Percentiles rank a stretch among this genome's conserved stretches.
These are phyloP conservation scores for Kwoniella newhampshirensis DNA, from an alignment of 768 basidiomycete genomes.

Conservation along the genomic window DNA sequence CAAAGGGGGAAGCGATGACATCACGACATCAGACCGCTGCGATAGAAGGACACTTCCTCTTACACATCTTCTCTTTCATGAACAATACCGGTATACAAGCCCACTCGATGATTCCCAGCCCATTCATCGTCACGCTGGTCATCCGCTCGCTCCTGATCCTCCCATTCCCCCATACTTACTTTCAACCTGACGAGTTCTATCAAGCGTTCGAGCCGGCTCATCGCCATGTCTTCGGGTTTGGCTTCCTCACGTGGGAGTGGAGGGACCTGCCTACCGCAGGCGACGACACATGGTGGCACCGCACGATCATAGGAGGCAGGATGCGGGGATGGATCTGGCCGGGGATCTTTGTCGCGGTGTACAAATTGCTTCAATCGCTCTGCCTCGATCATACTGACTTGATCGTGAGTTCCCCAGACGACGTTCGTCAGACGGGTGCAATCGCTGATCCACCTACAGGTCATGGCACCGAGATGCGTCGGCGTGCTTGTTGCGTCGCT, in stretches of 20 bases:
- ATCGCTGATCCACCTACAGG: slow-evolving; percentile 56
- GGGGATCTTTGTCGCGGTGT: slow-evolving; percentile 73
- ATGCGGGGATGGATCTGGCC: slow-evolving; percentile 63
- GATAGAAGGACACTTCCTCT: no score
- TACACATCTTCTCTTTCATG: no score
- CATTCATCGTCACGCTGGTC: slow-evolving; percentile 35
- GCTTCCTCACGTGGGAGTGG: slow-evolving; percentile 97
- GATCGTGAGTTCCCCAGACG: slow-evolving; percentile 61
- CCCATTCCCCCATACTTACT: slow-evolving; percentile 74
- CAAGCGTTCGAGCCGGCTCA: slow-evolving; percentile 94
- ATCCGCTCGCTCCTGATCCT: slow-evolving; percentile 55
- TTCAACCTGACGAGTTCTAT: slow-evolving; percentile 96
- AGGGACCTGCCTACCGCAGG: slow-evolving; percentile 32
- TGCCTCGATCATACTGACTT: slow-evolving; percentile 61
- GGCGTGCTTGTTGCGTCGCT: slow-evolving; percentile 74
- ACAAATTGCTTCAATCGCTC: slow-evolving; percentile 65
- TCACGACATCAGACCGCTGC: not conserved
- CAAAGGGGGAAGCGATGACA: not conserved
- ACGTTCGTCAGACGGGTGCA: not conserved
- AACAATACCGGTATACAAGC: no score
- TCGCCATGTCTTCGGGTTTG: slow-evolving; percentile 82
- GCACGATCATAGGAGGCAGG: slow-evolving; percentile 51
- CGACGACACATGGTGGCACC: slow-evolving; percentile 12
- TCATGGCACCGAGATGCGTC: slow-evolving; percentile 69
- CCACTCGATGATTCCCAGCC: slow-evolving; percentile 21